Base-by-base conservation (phyloP, 2,329 filamentous ascomycete species). In the Xylaria sp. region DNA sequence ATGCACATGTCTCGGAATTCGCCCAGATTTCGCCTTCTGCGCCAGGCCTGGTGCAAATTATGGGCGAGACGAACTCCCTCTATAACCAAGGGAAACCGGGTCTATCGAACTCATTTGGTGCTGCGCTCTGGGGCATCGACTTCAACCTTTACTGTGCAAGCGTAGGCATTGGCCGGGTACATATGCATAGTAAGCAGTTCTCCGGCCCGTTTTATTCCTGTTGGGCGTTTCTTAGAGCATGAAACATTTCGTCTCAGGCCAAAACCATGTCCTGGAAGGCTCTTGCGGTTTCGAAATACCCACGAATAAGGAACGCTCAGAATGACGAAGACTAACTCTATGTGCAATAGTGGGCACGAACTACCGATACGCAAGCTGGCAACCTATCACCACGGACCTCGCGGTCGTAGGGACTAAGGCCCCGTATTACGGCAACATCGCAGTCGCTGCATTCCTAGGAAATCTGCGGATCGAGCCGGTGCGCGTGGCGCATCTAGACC, bases 21-120 rank as follows among this genome's bases (percentile, higher is more conserved):
- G 75, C 78, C 27, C 71, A 77, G 30, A 82, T 89, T 34, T 71
- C 77, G 12, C 74, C 78, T 0, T 73, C 8, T 14, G 57, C 68
- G 11, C 56, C 73, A 1, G 80, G 85, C 3, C 85, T 86, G 0
- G n/a, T 62, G n/a, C 86, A 86, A 69, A 86, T 89, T 69, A 80
- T 90, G 1, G 87, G 87, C 68, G 88, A 91, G 79, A 83, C 84
- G 58, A 91, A 91, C 78, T 88, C 85, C 7, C 82, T 91, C 9
- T 90, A 86, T 78, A 86, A 88, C 75, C 81, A 90, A 79, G 89
- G 88, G 63, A 82, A 83, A 5, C 86, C 88, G 0, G 88, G 88
- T 0, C 80, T 91, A 19, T 89, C 87, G 47, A 89, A 91, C 79
- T 82, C 86, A 0, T 91, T 91, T 75, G 89, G 89, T 42, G 89